phyloP scores from a whole-genome alignment of 306 rosid genomes.

The Trifolium repens region DNA sequence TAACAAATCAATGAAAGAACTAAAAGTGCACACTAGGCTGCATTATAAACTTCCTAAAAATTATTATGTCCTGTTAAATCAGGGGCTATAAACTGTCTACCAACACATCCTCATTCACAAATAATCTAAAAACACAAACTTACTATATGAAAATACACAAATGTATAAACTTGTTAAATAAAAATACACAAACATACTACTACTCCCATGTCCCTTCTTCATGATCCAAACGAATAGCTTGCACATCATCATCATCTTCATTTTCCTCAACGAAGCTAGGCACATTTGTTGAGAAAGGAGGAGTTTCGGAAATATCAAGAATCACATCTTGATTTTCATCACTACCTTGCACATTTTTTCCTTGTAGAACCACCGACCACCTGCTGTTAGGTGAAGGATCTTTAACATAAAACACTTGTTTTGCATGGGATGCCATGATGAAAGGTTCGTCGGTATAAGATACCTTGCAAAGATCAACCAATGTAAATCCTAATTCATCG shows the following conservation, averaged over 20 bases:
- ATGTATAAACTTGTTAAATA: no score
- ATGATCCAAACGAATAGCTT: neutral
- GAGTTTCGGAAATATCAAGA: neutral
- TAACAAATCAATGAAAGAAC: slow-evolving; percentile 18
- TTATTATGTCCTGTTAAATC: slow-evolving; percentile 13
- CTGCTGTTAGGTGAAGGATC: neutral
- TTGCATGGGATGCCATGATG: neutral
- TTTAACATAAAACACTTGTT: neutral
- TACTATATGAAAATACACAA: no score
- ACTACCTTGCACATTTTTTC: neutral
- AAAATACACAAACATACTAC: no score
- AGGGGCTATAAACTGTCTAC: slow-evolving; percentile 9
- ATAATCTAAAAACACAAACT: slow-evolving; percentile 6
- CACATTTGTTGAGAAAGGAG: neutral
- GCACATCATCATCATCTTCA: neutral
- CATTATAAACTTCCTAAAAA: slow-evolving; percentile 9
- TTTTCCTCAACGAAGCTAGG: neutral
- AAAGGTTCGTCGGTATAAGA: neutral
- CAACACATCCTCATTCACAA: slow-evolving; percentile 31
- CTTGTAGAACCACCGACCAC: neutral
- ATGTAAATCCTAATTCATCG: neutral
- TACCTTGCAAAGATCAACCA: neutral
- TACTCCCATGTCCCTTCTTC: neutral
- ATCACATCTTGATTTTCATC: neutral
- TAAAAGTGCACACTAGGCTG: slow-evolving; percentile 4